Base-by-base conservation (phyloP, 129 eudicot genomes). In the Arctium minus region DNA sequence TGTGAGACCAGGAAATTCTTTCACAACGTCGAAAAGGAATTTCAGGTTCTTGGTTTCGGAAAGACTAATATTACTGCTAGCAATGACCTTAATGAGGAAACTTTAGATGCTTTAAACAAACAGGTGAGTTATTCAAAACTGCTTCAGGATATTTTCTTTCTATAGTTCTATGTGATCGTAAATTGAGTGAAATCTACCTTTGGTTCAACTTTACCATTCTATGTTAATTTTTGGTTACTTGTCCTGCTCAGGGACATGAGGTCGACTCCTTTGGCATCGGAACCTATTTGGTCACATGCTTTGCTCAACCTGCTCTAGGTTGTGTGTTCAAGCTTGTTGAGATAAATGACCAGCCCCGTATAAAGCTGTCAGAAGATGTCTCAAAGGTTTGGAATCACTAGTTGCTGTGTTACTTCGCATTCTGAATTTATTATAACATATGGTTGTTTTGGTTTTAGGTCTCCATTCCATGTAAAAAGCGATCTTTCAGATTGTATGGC, bases 251-350 rank as follows among this genome's bases (percentile, higher is more conserved):
- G 98, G 99, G 99, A 30, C 99, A 96, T 62, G 98, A 93, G 82
- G 91, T 96, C 36, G 96, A 96, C 87, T 92, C 99, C 60, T 96
- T 91, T 73, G 99, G 98, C 32, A 92, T 96, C 30, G 99, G 99
- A 67, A 96, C 99, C 40, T 90, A 96, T 85, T 86, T 96, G 87
- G 99, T 96, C 74, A 96, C 99, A 38, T 96, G 99, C 85, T 96
- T 87, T 88, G 89, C 99, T 86, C 99, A 96, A 86, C 94, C 99
- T 76, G 99, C 99, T 71, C 85, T 96, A 32, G 99, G 99, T 70
- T 93, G 96, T 82, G 99, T 96, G 70, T 96, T 91, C 88, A 96
- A 96, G 92, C 97, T 96, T 82, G 99, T 96, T 70, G 99, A 96
- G 84, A 93, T 96, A 72, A 96, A 96, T 80, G 86, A 90, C 40